Base-by-base conservation (phyloP, 345 rosid genomes). In the Ceriops tagal region DNA sequence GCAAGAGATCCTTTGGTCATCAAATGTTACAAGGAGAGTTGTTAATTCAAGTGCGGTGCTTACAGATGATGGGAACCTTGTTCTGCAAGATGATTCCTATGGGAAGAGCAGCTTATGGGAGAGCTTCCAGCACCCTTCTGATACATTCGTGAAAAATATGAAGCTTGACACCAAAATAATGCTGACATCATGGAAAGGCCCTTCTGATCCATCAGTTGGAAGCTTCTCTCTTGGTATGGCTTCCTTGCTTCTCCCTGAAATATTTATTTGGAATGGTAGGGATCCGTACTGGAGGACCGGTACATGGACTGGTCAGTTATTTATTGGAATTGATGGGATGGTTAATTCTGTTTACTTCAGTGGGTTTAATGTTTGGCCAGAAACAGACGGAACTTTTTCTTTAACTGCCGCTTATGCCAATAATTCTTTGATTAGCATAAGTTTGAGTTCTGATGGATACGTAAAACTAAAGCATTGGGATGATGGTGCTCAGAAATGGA, bases 241-340 rank as follows among this genome's bases (percentile, higher is more conserved):
- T 11, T 57, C 78, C 60, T 43, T 6, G 18, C 55, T 52, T 18
- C 62, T 78, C 46, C 87, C 86, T 21, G 73, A 89, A 64, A 0
- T 61, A 27, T 58, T 81, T 9, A 30, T 83, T 15, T 78, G 89
- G 93, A 87, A 89, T 0, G 81, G 74, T 27, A 66, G 46, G 6
- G 34, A 18, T 6, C 82, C 82, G 0, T 51, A 53, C 5, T 86
- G 87, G 91, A 78, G 87, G 20, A 79, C 83, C 24, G 90, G 89
- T 18, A 89, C 89, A 0, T 89, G 93, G 96, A 82, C 81, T 62
- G 82, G 87, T 73, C 80, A 70, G 69, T 24, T 26, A n/a, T 80
- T 83, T 56, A 53, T 71, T 18, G 89, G 88, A 58, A 1, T 79
- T 31, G 68, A 75, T 26, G 52, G 19, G 4, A 71, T 73, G 80